Evolutionary conservation across 176 grass and related monocot species (phyloP).

Genomic region (Cenchrus americanus): DNA sequence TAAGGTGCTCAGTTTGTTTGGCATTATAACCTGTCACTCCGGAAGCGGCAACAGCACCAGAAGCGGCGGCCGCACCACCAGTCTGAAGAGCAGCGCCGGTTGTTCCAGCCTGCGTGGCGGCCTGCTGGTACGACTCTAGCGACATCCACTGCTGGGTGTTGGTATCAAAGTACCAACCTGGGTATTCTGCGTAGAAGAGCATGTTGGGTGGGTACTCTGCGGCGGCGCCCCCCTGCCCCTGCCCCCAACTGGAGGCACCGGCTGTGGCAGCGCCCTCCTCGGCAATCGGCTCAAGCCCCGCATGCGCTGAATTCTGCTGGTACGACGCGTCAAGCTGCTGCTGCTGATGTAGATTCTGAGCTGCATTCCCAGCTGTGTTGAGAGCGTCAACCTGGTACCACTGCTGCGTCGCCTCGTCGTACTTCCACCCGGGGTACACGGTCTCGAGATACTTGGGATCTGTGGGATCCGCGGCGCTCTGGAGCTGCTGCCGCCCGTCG

Average conservation of each 20-base stretch:
- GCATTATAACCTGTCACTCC: conserved; percentile 7
- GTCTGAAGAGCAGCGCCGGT: conserved; percentile 42
- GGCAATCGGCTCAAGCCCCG: conserved; percentile 68
- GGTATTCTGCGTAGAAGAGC: conserved; percentile 86
- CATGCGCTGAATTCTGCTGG: conserved; percentile 52
- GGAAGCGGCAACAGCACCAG: conserved; percentile 13
- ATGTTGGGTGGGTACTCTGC: conserved; percentile 83
- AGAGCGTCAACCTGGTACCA: conserved; percentile 78
- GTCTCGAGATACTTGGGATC: conserved; percentile 70
- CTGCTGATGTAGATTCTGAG: conserved; percentile 35
- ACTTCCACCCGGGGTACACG: conserved; percentile 91
- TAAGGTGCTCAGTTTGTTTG: conserved; percentile 20
- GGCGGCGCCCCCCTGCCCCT: conserved; percentile 7
- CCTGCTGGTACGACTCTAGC: conserved; percentile 75
- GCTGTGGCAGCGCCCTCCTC: conserved; percentile 51
- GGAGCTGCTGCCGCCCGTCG: conserved; percentile 3
- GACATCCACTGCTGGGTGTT: conserved; percentile 75
- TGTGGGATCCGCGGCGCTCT: conserved; percentile 26
- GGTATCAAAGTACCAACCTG: conserved; percentile 92
- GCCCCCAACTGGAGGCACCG: conserved; percentile 43
- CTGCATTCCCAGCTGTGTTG: conserved; percentile 37
- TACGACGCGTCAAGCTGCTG: conserved; percentile 51
- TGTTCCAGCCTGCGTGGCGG: conserved; percentile 22
- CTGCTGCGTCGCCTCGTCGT: conserved; percentile 59
- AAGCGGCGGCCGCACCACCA: conserved; percentile 33